phyloP scores from a whole-genome alignment of 1,284 basidiomycete genomes.

The Cystobasidium sp. region DNA sequence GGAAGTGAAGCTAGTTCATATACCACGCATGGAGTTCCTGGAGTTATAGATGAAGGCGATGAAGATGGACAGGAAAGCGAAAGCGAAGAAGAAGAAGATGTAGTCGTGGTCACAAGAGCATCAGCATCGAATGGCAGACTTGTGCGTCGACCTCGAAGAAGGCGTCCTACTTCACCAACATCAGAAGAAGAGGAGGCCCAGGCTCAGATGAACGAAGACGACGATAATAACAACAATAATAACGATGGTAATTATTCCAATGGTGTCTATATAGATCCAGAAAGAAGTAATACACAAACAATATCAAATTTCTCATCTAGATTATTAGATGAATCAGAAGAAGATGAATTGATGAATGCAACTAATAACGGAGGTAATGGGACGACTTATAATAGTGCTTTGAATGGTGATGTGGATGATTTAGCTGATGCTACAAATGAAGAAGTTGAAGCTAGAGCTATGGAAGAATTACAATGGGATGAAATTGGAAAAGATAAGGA shows the following conservation, averaged over 20 bases:
- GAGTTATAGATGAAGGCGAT: slow-evolving; percentile 25
- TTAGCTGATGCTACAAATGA: slow-evolving; percentile 30
- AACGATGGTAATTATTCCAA: neutral
- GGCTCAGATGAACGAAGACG: neutral
- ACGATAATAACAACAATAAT: neutral
- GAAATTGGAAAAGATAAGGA: slow-evolving; percentile 18
- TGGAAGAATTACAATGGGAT: slow-evolving; percentile 31
- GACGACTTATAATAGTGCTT: neutral
- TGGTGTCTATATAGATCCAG: neutral
- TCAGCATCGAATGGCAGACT: neutral
- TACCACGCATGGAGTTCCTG: slow-evolving; percentile 15
- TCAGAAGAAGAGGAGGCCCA: slow-evolving; percentile 5
- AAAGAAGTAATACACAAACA: neutral
- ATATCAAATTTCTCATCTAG: slow-evolving; percentile 20
- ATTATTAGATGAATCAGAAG: slow-evolving; percentile 29
- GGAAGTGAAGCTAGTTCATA: slow-evolving; percentile 29
- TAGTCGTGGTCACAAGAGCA: neutral
- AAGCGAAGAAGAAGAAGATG: slow-evolving; percentile 6
- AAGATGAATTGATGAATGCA: slow-evolving; percentile 28
- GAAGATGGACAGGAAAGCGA: slow-evolving; percentile 1
- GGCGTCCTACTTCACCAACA: neutral
- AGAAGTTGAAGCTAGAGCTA: slow-evolving; percentile 40
- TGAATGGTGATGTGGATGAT: slow-evolving; percentile 14
- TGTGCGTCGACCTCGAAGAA: neutral
- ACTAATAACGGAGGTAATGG: neutral